These are phyloP conservation scores for Epichloe gansuensis DNA, from an alignment of 2,329 filamentous ascomycete genomes.

Conservation along the genomic window DNA sequence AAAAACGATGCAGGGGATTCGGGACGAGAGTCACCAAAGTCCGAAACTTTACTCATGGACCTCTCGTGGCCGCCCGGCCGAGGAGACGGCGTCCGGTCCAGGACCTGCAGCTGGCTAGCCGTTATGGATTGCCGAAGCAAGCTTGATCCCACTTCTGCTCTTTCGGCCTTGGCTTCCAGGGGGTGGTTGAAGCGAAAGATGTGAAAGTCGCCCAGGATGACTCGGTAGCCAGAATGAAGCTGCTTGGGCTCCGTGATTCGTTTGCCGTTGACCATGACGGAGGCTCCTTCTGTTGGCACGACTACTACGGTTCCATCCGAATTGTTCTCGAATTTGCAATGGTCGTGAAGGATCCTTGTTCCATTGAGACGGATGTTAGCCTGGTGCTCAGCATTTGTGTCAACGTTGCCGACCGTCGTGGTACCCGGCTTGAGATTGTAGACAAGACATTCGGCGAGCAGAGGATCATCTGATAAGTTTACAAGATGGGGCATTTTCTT, in stretches of 20 bases:
- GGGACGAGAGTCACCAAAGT: constrained; percentile 63
- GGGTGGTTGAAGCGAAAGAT: constrained; percentile 98
- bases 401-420: constrained; percentile 89
- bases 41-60: constrained; percentile 67
- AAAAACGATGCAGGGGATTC: constrained; percentile 62
- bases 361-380: constrained; percentile 91
- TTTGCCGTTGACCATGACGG: constrained; percentile 95
- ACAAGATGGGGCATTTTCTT: constrained; percentile 99
- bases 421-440: constrained; percentile 96
- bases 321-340: constrained; percentile 84
- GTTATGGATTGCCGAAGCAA: constrained; percentile 72
- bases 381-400: constrained; percentile 59
- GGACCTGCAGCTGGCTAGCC: constrained; percentile 43
- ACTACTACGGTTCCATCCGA: constrained; percentile 86
- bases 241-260: constrained; percentile 76
- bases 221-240: constrained; percentile 80
- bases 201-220: constrained; percentile 95
- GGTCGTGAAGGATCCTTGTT: constrained; percentile 79
- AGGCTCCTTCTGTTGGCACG: constrained; percentile 77
- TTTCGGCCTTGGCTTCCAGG: constrained; percentile 84
- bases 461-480: constrained; percentile 87
- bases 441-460: constrained; percentile 88
- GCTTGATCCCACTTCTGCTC: constrained; percentile 69
- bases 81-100: constrained; percentile 44
- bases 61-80: constrained; percentile 53